These are phyloP conservation scores for Nitzschia palea DNA, from an alignment of 108 stramenopile species.

Conservation along the genomic window DNA sequence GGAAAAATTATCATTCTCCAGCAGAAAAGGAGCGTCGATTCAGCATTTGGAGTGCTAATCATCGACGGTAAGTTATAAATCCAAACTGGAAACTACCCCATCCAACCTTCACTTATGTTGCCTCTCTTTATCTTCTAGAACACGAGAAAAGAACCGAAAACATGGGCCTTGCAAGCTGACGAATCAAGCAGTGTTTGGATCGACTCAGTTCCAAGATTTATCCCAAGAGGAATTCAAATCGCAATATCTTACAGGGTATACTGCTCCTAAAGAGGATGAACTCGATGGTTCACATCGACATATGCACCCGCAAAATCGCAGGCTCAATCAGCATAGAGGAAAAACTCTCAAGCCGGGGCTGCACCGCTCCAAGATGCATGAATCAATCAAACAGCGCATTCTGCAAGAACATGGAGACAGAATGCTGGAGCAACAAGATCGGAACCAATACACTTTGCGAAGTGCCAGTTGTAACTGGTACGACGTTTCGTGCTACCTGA, in stretches of 20 bases:
- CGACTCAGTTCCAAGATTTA: slow-evolving; percentile 76
- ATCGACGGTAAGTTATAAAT: slow-evolving; percentile 45
- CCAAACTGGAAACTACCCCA: not conserved
- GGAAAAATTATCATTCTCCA: slow-evolving; percentile 55
- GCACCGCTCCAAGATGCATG: slow-evolving; percentile 32
- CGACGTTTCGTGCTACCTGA: slow-evolving; percentile 71
- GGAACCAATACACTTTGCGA: slow-evolving; percentile 7
- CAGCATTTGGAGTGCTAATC: slow-evolving; percentile 77
- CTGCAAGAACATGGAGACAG: not conserved
- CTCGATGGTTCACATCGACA: not conserved
- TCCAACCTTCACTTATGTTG: too few relatives aligned
- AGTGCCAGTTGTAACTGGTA: slow-evolving; percentile 57
- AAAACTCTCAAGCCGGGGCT: slow-evolving; percentile 33
- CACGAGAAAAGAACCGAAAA: slow-evolving; percentile 60
- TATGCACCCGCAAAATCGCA: slow-evolving; percentile 1
- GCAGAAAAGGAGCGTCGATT: slow-evolving; percentile 78
- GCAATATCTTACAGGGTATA: slow-evolving; percentile 77
- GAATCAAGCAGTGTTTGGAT: slow-evolving; percentile 78
- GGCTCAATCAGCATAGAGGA: slow-evolving; percentile 10
- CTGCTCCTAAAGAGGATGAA: slow-evolving; percentile 50
- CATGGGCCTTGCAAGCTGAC: slow-evolving; percentile 84
- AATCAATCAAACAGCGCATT: slow-evolving; percentile 34
- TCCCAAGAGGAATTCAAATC: slow-evolving; percentile 73
- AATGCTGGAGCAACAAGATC: slow-evolving; percentile 1
- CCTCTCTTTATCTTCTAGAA: slow-evolving; percentile 38